Evolutionary conservation across 805 yeast species (phyloP), one percentile per base, ranked within the genome.

Genomic region (Pichia nanzhaoensis): DNA sequence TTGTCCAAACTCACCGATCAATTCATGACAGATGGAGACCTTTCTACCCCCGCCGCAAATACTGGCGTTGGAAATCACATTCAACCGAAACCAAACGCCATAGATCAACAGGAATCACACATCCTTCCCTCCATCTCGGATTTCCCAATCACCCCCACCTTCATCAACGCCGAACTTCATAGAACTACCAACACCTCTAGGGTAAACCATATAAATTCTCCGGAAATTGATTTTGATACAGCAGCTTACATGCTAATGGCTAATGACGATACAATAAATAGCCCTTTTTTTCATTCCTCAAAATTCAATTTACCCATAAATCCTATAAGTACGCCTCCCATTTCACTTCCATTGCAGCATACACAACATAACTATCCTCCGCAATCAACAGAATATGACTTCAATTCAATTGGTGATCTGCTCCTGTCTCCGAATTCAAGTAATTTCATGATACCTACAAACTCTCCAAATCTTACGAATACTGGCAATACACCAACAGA

Each of bases 231-330:
- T 40, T 65, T 65, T 46, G 68, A 65, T 36, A 64, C 68, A 1
- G 69, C 69, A 2, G 68, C 68, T 3, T 62, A 61, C 40, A 51
- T 57, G 59, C 52, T 64, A 32, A 64, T 65, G 59, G 56, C 56
- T 13, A 27, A 37, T 17, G 28, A 24, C 10, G 28, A 24, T 24
- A 10, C 28, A 10, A 24, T 24, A 7, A 24, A 24, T 10, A 24
- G 39, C 39, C 39, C 39, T 28, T 10, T 19, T 21, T 37, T 37
- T 27, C 24, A 17, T 4, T 9, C 21, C 10, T 24, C 28, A 24
- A 24, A 24, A 24, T 24, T 24, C 10, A 24, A 6, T 24, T 7
- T 24, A 10, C 10, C 28, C 10, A 10, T 10, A 24, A 24, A 10
- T 24, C 10, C 28, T 24, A 10, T 10, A 24, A 24, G 28, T 24